Conservation (phyloP, 1,284 basidiomycete species). For the Moniliella sp. region DNA sequence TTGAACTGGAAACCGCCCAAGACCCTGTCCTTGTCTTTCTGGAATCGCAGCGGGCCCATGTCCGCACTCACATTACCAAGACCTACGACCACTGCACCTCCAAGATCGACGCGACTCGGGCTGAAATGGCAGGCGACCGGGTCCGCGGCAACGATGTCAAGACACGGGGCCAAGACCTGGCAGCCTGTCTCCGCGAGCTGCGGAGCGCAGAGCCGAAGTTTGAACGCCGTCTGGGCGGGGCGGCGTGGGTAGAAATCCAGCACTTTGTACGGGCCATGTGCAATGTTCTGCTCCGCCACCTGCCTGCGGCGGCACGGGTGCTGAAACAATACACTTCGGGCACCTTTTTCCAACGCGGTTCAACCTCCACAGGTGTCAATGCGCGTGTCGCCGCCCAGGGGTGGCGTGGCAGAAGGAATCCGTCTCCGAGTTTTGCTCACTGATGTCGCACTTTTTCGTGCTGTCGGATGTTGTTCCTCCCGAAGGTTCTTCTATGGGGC, state of each 20-base stretch:
- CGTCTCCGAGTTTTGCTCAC: slow-evolving; percentile 62
- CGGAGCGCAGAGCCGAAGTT: slow-evolving; percentile 9
- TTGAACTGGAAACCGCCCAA: slow-evolving; percentile 23
- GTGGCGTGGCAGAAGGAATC: slow-evolving; percentile 75
- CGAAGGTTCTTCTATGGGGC: no score
- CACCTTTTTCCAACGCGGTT: slow-evolving; percentile 21
- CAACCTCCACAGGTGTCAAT: neutral
- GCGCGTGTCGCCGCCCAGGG: slow-evolving; percentile 61
- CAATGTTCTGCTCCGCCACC: slow-evolving; percentile 40
- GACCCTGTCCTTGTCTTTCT: slow-evolving; percentile 74
- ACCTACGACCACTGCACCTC: slow-evolving; percentile 44
- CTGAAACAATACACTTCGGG: slow-evolving; percentile 74
- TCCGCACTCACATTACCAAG: slow-evolving; percentile 54
- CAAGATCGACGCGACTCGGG: no score
- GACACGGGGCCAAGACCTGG: slow-evolving; percentile 37
- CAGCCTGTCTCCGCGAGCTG: slow-evolving; percentile 22
- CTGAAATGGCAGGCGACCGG: neutral
- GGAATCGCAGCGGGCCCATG: slow-evolving; percentile 70
- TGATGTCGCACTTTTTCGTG: slow-evolving; percentile 69
- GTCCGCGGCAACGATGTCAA: slow-evolving; percentile 43
- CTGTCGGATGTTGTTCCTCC: slow-evolving; percentile 46
- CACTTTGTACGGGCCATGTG: slow-evolving; percentile 42
- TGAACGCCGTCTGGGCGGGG: slow-evolving; percentile 9
- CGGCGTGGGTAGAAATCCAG: slow-evolving; percentile 52
- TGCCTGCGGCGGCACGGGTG: slow-evolving; percentile 85